Base-by-base conservation (phyloP, 805 yeast species). In the Wickerhamomyces hampshirensis region DNA sequence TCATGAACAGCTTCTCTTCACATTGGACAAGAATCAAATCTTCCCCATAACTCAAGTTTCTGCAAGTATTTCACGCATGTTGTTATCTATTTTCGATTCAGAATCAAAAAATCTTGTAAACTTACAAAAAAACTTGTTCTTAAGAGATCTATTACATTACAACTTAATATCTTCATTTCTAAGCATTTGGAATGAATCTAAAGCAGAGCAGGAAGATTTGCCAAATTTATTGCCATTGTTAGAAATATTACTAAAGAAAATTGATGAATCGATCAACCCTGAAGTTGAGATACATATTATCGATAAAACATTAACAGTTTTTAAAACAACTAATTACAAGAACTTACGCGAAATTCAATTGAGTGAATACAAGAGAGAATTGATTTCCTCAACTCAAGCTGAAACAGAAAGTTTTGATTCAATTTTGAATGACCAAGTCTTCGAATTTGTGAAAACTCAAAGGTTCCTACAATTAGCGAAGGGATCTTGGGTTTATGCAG, bases 401-500 rank as follows among this genome's bases (percentile, higher is more conserved):
- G 66, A 69, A 28, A 64, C 77, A 28, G 41, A 46, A 2, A 66
- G 62, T 19, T 80, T 85, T 50, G 71, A 75, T 49, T 56, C 58
- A 4, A 57, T 68, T 21, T 63, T 83, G 38, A 55, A 68, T 9
- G 53, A 59, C 11, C 87, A 86, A 53, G 84, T 81, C 0, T 62
- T 69, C 39, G 80, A 77, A 26, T 84, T 83, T 54, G 87, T 85
- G 12, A 73, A 74, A 39, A 88, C 83, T 54, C 93, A 84, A 60
- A 69, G 91, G 48, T 76, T 81, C 31, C 59, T 83, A 39, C 80
- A 77, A 51, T 60, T 86, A 33, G 76, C 86, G 18, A 77, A 73
- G 50, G 95, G 95, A 2, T 72, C 84, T 2, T 86, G 95, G 95
- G 89, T 83, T 11, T 81, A 68, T 52, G 70, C 80, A 2, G 81